Conservation (phyloP, 148 eudicot genomes). For the Oxyria digyna region DNA sequence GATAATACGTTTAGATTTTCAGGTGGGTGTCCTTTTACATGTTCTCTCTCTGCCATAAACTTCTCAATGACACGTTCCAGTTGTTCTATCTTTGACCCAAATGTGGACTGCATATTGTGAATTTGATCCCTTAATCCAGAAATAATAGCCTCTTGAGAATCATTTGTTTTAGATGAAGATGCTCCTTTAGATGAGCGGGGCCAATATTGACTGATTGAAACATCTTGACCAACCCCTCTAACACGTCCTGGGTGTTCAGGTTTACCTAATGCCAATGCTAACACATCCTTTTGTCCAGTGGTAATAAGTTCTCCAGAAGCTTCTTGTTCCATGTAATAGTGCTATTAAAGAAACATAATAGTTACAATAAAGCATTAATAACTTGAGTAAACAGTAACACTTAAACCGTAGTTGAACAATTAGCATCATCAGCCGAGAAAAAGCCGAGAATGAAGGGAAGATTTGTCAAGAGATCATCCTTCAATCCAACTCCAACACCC, state of each 20-base stretch:
- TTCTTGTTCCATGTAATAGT: neutral
- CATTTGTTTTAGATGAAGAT: neutral
- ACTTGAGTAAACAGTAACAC: no score
- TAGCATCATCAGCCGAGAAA: conserved; percentile 89
- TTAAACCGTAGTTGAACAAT: no score
- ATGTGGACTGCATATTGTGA: neutral
- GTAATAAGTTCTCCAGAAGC: neutral
- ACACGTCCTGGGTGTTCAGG: neutral
- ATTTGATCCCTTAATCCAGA: neutral
- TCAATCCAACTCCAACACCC: no score
- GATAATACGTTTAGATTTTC: neutral
- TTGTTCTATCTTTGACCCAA: neutral
- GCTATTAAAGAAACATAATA: no score
- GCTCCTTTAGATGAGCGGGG: neutral
- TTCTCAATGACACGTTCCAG: neutral
- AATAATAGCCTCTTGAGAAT: neutral
- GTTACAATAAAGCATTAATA: no score
- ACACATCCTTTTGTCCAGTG: neutral
- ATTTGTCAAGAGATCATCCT: conserved; percentile 66
- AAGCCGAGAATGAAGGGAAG: no score
- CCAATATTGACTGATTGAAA: neutral
- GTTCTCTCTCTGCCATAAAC: neutral
- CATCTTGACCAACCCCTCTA: conserved; percentile 4
- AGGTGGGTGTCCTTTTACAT: neutral
- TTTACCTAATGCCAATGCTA: neutral